Percentiles rank a stretch among this genome's conserved stretches.
Conservation (phyloP, 2,329 filamentous ascomycete genomes). For the Erysiphe neolycopersici region DNA sequence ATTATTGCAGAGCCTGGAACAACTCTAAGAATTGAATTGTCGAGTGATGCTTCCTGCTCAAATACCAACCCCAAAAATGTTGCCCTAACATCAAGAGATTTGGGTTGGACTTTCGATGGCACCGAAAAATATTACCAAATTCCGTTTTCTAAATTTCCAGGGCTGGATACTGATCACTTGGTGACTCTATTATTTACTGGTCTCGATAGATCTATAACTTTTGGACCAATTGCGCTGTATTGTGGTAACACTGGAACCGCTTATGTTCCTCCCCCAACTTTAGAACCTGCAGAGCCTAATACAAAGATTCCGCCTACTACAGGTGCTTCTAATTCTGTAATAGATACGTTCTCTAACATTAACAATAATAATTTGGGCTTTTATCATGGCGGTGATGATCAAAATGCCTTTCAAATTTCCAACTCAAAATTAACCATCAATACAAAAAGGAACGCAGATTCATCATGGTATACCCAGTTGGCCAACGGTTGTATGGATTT, state of each 20-base stretch:
- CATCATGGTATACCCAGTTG: conserved; percentile 33
- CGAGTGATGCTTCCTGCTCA: conserved; percentile 17
- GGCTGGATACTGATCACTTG: conserved; percentile 24
- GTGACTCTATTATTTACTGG: conserved; percentile 23
- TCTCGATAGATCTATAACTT: conserved; percentile 20
- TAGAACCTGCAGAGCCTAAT: conserved; percentile 17
- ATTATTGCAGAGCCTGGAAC: conserved; percentile 26
- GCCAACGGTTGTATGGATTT: conserved; percentile 28
- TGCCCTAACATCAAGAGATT: conserved; percentile 17
- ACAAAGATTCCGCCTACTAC: conserved; percentile 23
- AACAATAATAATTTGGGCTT: conserved; percentile 30
- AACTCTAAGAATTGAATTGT: conserved; percentile 23
- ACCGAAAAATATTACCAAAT: conserved; percentile 31
- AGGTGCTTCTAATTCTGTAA: conserved; percentile 23
- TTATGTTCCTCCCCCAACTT: conserved; percentile 20
- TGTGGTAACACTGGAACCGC: conserved; percentile 24
- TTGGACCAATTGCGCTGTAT: conserved; percentile 31
- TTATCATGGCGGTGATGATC: conserved; percentile 40
- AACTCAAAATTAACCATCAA: conserved; percentile 25
- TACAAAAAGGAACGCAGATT: conserved; percentile 28
- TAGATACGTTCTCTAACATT: conserved; percentile 30
- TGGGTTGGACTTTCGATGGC: conserved; percentile 33
- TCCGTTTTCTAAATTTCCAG: conserved; percentile 24
- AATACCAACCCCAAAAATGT: conserved; percentile 13
- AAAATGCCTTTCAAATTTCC: conserved; percentile 24